These are phyloP conservation scores for Xylaria grammica DNA, from an alignment of 495 filamentous ascomycete genomes.

Conservation along the genomic window DNA sequence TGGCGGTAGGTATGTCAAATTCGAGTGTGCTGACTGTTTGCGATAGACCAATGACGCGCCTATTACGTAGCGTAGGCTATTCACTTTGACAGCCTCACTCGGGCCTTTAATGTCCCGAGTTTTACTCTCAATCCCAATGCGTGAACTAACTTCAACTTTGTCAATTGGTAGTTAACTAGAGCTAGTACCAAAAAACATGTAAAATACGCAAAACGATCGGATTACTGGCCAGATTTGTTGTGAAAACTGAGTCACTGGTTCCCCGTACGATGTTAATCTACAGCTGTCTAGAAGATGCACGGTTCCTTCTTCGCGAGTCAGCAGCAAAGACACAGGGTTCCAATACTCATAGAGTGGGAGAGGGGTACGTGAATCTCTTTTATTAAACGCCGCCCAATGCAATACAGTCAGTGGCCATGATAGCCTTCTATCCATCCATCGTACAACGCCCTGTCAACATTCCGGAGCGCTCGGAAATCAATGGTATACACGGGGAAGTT, in stretches of 20 bases:
- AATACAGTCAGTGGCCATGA: constrained; percentile 16
- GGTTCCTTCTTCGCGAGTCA: not conserved
- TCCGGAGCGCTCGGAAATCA: constrained; percentile 10
- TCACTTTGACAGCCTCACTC: too few relatives aligned
- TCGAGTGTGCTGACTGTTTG: not conserved
- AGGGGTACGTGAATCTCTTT: constrained; percentile 14
- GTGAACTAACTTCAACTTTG: not conserved
- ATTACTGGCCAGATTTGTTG: not conserved
- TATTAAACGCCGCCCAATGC: constrained; percentile 27
- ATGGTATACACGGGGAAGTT: constrained; percentile 13
- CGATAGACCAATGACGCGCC: not conserved
- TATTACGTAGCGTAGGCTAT: too few relatives aligned
- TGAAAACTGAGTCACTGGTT: not conserved
- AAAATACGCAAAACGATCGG: not conserved
- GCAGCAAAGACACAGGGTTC: not conserved
- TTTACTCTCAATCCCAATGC: not conserved
- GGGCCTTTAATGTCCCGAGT: too few relatives aligned
- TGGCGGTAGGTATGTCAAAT: not conserved
- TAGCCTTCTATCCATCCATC: constrained; percentile 26
- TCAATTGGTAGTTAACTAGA: not conserved
- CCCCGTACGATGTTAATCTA: not conserved
- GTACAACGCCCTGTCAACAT: constrained; percentile 9
- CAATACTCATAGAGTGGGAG: not conserved
- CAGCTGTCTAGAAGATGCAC: not conserved
- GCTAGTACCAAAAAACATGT: too few relatives aligned